Evolutionary conservation across 306 rosid species (phyloP).

Genomic region (Acacia crassicarpa): DNA sequence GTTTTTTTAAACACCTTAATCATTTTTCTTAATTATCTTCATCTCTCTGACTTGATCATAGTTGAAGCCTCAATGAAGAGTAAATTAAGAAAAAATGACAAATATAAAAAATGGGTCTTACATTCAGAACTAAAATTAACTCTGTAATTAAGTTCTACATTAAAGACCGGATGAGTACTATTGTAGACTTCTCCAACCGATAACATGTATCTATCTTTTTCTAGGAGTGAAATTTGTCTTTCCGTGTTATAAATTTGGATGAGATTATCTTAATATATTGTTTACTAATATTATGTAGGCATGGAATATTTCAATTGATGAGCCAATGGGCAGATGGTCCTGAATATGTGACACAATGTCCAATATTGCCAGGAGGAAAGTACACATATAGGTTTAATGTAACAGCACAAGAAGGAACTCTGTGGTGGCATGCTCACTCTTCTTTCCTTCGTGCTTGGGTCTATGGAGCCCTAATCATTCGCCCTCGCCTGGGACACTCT

Average conservation of each 20-base stretch:
- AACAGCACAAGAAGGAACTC: conserved; percentile 58
- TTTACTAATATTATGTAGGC: conserved; percentile 38
- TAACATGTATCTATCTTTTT: no score
- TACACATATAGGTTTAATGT: conserved; percentile 48
- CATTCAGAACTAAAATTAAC: no score
- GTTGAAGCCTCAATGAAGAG: no score
- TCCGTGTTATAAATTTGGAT: background rate
- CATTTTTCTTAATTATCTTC: no score
- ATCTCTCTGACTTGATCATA: no score
- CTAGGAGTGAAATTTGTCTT: no score
- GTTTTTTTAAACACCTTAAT: no score
- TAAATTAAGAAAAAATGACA: no score
- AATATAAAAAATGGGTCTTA: no score
- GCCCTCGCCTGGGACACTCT: conserved; percentile 24
- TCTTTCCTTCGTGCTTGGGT: conserved; percentile 62
- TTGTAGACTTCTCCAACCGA: no score
- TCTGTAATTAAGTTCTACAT: no score
- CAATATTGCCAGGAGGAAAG: conserved; percentile 34
- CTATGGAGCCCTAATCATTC: conserved; percentile 55
- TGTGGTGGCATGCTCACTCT: conserved; percentile 65
- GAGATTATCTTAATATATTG: background rate
- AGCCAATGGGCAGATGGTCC: conserved; percentile 69
- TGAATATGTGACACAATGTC: conserved; percentile 49
- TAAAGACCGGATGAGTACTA: no score
- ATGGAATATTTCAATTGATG: conserved; percentile 51